A percentile compares a stretch with the other conserved stretches of the same genome.
Evolutionary conservation across 2,329 filamentous ascomycete genomes (phyloP).

Genomic region (Sclerotinia glacialis): DNA sequence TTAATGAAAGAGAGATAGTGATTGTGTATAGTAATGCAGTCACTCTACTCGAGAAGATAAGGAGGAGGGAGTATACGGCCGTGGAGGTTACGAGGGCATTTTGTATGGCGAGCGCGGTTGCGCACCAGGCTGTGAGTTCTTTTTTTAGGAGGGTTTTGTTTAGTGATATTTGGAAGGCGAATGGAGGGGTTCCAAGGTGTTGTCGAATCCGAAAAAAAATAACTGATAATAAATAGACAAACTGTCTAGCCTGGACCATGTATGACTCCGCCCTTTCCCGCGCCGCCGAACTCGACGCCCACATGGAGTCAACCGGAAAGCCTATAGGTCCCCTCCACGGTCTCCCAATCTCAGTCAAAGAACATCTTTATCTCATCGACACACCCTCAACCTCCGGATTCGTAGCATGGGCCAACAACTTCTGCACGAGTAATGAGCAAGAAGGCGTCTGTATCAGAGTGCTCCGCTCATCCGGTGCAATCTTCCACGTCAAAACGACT

Average conservation of each 20-base stretch:
- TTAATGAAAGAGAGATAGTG: constrained; percentile 2
- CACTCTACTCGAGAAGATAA: constrained; percentile 39
- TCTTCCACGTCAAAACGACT: constrained; percentile 53
- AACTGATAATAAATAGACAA: constrained; percentile 32
- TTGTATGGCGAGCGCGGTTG: constrained; percentile 53
- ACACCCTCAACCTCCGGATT: constrained; percentile 41
- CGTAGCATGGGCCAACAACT: constrained; percentile 43
- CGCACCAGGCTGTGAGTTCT: constrained; percentile 50
- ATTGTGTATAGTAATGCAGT: constrained; percentile 35
- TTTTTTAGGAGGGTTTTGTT: too few species aligned
- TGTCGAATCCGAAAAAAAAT: constrained; percentile 28
- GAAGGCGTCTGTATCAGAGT: constrained; percentile 48
- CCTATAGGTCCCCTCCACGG: constrained; percentile 61
- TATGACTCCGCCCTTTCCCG: constrained; percentile 46
- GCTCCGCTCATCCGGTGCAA: constrained; percentile 47
- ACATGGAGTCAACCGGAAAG: constrained; percentile 41
- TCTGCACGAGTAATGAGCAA: constrained; percentile 43
- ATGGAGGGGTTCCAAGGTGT: too few species aligned
- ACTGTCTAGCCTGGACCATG: constrained; percentile 48
- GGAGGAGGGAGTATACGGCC: constrained; percentile 45
- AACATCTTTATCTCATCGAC: constrained; percentile 48
- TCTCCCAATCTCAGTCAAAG: constrained; percentile 56
- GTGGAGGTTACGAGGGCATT: constrained; percentile 49
- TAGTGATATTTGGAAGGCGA: too few species aligned
- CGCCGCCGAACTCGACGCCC: constrained; percentile 47